A percentile compares a stretch with the other conserved stretches of the same genome.
phyloP scores from a whole-genome alignment of 305 asterid species.

The Euphrasia arctica region DNA sequence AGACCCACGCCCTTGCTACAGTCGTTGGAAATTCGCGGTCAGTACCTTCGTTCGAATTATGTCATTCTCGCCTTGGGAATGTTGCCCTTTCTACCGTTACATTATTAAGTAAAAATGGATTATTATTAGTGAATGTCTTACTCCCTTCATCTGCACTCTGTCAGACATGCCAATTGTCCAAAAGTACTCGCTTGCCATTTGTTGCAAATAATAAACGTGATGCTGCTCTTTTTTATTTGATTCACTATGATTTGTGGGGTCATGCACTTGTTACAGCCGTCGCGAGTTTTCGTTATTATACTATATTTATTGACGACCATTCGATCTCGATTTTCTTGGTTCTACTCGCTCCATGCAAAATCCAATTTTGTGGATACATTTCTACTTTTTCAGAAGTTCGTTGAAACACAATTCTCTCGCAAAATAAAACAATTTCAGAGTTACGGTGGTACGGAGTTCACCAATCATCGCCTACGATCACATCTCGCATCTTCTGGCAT shows the following conservation, averaged over 20 bases:
- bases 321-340: no score
- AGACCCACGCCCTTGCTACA: background rate
- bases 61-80: conserved; percentile 23
- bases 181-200: conserved; percentile 12
- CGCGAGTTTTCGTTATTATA: background rate
- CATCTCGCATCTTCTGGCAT: no score
- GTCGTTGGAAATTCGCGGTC: background rate
- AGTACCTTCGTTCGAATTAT: conserved; percentile 17
- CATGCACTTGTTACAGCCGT: background rate
- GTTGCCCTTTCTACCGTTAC: conserved; percentile 5
- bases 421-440: no score
- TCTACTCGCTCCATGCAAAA: no score
- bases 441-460: no score
- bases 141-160: background rate
- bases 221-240: background rate
- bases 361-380: no score
- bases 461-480: no score
- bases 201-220: background rate
- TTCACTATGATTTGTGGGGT: conserved; percentile 11
- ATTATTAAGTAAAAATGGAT: conserved; percentile 6
- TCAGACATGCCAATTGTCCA: background rate
- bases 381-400: no score
- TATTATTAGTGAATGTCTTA: conserved; percentile 3
- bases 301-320: conserved; percentile 14
- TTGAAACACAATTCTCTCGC: no score